Base-by-base conservation (phyloP, 768 basidiomycete species). In the Xerocomus spinulosus region DNA sequence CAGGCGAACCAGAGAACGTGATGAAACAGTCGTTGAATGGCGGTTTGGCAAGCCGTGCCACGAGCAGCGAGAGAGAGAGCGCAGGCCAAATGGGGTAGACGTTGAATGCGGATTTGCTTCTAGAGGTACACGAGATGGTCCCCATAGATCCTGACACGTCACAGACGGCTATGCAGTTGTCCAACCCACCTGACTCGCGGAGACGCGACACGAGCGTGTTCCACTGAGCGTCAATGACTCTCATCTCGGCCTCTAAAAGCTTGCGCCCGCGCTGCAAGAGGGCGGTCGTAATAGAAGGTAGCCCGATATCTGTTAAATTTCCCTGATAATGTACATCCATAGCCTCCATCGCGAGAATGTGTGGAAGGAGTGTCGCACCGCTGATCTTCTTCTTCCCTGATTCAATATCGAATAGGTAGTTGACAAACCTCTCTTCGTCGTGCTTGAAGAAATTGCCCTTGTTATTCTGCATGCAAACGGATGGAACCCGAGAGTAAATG, bases 101-200 rank as follows among this genome's bases (percentile, higher is more conserved):
- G 2, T 21, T 9, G n/a, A 53, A 55, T 2, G 50, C 14, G 2
- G 18, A 67, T 54, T 17, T 24, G 37, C 28, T 17, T 46, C 2
- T 42, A 8, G 35, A 26, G 0, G 18, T 4, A 2, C 21, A 1
- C 1, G 3, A 0, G 3, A 75, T 21, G 12, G 12, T 20, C 2
- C 81, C 83, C 87, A 87, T 88, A 9, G 82, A 84, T 0, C 82
- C 85, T 0, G 83, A 86, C 15, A 87, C 84, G 57, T 88, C 87
- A 62, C 83, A 87, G 23, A 87, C 56, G 0, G 85, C 85, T 21
- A 89, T 58, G 9, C 76, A 72, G 51, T 81, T 85, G 2, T 82
- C 77, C 32, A 89, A 55, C n/a, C 64, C 60, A 2, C 83, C 81
- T 0, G 74, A 67, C 25, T 78, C 76, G n/a, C 71, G 71, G 5